Base-by-base conservation (phyloP, 768 basidiomycete species). In the Rhodosporidiobolus sp. region DNA sequence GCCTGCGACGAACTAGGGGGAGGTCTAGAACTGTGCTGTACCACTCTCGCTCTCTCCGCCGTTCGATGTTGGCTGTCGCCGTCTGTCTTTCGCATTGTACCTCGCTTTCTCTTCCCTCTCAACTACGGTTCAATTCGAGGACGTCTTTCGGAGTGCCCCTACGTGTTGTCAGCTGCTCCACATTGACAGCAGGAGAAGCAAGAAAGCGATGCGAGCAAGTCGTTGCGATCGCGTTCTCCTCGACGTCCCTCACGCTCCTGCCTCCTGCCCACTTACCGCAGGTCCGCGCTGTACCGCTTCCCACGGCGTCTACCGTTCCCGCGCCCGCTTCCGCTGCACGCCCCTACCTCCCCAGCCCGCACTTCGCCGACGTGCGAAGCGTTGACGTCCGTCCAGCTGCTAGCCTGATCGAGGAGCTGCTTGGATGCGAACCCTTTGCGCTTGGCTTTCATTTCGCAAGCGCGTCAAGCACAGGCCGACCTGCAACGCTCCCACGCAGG, bases 1-100 rank as follows among this genome's bases (percentile, higher is more conserved):
- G 75, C 92, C 93, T 19, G 88, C 89, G 7, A 85, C 86, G 75
- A 91, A 66, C 17, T 72, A 59, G 34, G 11, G 30, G 19, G 2
- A 5, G 50, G 45, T 26, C 14, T 53, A 4, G 32, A 48, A 52
- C 43, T 32, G 16, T 45, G 35, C 30, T 55, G 60, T 55, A 30
- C 49, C 7, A 65, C 28, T 50, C 8, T 28, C 28, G 26, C 38
- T 14, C 8, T 43, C 38, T 43, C n/a, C 38, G 38, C 34, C 26
- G 43, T 34, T n/a, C n/a, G n/a, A n/a, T n/a, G n/a, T n/a, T 10
- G 19, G 17, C 35, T 3, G 30, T 45, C 20, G 46, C 57, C 19
- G 26, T 60, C 20, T 30, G 3, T 53, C 35, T 38, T 38, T 16
- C 32, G 11, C 49, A 50, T 24, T 53, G 11, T 45, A 11, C 46